Base-by-base conservation (phyloP, 192 early-diverging fungal genomes). In the Linnemannia schmuckeri region DNA sequence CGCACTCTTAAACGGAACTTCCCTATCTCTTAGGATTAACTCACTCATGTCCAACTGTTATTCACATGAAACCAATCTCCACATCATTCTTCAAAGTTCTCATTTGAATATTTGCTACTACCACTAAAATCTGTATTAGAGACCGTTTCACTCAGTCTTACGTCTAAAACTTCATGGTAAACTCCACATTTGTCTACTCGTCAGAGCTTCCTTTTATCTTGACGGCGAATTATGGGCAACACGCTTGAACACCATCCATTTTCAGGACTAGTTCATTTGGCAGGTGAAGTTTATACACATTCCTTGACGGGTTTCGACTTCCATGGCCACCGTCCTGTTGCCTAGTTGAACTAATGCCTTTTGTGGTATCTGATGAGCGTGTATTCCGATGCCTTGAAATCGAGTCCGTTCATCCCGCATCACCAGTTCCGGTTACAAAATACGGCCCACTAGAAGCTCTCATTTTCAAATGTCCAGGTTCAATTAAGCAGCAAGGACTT, bases 351-450 rank as follows among this genome's bases (percentile, higher is more conserved):
- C 93, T 90, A 93, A 94, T 93, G 94, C 92, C 93, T 95, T 95
- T 94, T 95, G 93, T 95, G 92, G 94, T 94, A 88, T 93, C 93
- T 94, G 89, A 92, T 93, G 83, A 92, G 92, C 92, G 92, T 90
- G 88, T 88, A 94, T 90, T 93, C 89, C 83, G 93, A 92, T 93
- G 90, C 91, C 93, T 94, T 94, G n/a, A 93, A 94, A 93, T 90
- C 82, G 87, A 91, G 93, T 94, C 91, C 93, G 94, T 96, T 96
- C 95, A 94, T 94, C 94, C 94, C 92, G 93, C 93, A 94, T 95
- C 93, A 91, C 94, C 94, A 95, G 94, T 94, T 96, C 94, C 94
- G 95, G 94, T 94, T 95, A 94, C 94, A 93, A 95, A 96, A 95
- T 95, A 95, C 93, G 94, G 94, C 95, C 94, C 93, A 96, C 95